Base-by-base conservation (phyloP, 2,329 filamentous ascomycete species). In the Pseudocercospora eumusae region DNA sequence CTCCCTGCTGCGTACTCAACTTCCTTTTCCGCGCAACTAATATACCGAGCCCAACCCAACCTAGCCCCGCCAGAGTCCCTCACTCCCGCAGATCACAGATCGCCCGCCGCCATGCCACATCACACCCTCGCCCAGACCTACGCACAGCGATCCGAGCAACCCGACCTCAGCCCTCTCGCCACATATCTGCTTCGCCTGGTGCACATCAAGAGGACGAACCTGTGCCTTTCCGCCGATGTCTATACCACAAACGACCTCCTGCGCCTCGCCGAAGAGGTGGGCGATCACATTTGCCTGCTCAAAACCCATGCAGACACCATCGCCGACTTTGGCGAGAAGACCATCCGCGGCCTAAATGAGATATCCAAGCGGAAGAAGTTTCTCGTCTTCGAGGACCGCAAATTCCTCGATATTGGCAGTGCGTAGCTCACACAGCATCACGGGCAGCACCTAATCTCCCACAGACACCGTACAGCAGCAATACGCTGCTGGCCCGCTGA, bases 301-400 rank as follows among this genome's bases (percentile, higher is more conserved):
- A 85, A 86, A 73, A 83, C 86, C 4, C 84, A 86, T 69, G 84
- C 83, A 59, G 85, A 87, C 73, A 85, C 85, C 57, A 82, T 87
- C 67, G 80, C 82, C 64, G 85, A 87, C 73, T 87, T 84, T 79
- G 81, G 80, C 13, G 81, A 83, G 62, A 78, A 83, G 61, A 86
- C 84, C 1, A 81, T 82, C 18, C 69, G 77, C 61, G 76, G 78
- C 0, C 70, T 84, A 65, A 74, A 77, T 54, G 81, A 82, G 40
- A 76, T 83, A 47, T 77, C 80, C 2, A 72, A 73, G 67, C 75
- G 80, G 58, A 83, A 82, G 69, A 76, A 75, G 55, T 84, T 84
- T 66, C 62, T 83, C 13, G 75, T 84, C 40, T 84, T 84, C 66
- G 82, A 84, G 70, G 82, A 84, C 68, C 75, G 82, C 63, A 84